Base-by-base conservation (phyloP, 805 yeast genomes). In the Lipomyces oligophaga region DNA sequence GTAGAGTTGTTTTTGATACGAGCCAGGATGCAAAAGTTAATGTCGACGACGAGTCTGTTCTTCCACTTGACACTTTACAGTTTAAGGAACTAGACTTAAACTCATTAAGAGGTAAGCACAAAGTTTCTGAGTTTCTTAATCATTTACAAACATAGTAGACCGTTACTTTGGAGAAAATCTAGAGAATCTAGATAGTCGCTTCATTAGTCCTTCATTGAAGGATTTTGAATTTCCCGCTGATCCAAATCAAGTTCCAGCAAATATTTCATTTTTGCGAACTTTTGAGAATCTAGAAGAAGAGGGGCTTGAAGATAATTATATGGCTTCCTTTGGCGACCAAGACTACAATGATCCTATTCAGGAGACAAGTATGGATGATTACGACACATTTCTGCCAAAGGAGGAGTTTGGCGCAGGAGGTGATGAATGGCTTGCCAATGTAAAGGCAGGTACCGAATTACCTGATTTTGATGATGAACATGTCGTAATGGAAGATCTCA, bases 121-220 rank as follows among this genome's bases (percentile, higher is more conserved):
- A 20, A 28, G 19, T 34, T 24, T 15, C 21, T 24, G n/a, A n/a
- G 30, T 26, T 26, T 26, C 13, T 8, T 8, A 13, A 8, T 26
- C 13, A 13, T 8, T 26, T 13, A 10, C 8, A 26, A 8, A 13
- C 30, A 16, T 8, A 19, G 1, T 28, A 49, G 54, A 47, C 1
- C 55, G 39, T 18, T 52, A 41, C 34, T 44, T 49, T 18, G 26
- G 31, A 13, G 45, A 34, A 38, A 42, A 31, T n/a, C 32, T 45
- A 8, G 63, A 54, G 18, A 38, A 45, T 18, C 38, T 55, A 20
- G 63, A 58, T 26, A 22, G 41, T 11, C 43, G 54, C 37, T 57
- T 56, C 34, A 69, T 88, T 1, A 85, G 95, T 55, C 90, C 94
- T 0, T 84, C 95, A 0, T 68, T 85, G 53, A 71, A 67, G 5